A percentile compares a stretch with the other conserved stretches of the same genome.
phyloP scores from a whole-genome alignment of 139 green algal species.

The Closterium sp. region DNA sequence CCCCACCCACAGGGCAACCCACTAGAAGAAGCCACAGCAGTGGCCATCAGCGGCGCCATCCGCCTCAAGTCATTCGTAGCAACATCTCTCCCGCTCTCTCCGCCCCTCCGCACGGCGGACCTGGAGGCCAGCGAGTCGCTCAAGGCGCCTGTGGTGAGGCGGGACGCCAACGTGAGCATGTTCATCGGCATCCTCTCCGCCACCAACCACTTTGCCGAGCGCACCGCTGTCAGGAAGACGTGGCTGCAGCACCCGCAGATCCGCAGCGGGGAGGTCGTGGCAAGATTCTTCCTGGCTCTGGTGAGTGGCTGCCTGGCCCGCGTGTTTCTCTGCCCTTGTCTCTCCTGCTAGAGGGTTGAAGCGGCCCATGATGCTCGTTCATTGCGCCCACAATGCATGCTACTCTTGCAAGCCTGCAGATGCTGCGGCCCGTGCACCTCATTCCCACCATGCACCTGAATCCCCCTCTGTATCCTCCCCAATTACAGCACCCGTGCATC shows the following conservation, averaged over 20 bases:
- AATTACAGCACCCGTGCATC: slow-evolving; percentile 27
- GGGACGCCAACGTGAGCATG: slow-evolving; percentile 5
- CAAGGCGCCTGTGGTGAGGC: slow-evolving; percentile 5
- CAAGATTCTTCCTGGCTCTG: slow-evolving; percentile 38
- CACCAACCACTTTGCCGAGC: slow-evolving; percentile 41
- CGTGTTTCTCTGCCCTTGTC: too few relatives aligned
- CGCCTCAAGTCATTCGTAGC: background rate
- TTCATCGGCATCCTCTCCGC: slow-evolving; percentile 47
- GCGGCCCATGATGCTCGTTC: background rate
- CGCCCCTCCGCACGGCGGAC: background rate
- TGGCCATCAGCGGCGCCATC: slow-evolving; percentile 11
- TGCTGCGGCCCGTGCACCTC: background rate
- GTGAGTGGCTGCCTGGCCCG: background rate
- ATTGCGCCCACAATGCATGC: background rate
- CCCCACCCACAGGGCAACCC: slow-evolving; percentile 31
- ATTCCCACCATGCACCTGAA: background rate
- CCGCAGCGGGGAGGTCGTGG: slow-evolving; percentile 19
- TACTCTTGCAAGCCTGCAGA: background rate
- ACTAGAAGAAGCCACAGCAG: slow-evolving; percentile 27
- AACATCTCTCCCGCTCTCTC: slow-evolving; percentile 13
- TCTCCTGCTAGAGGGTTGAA: background rate
- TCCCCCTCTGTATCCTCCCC: background rate
- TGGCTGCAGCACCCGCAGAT: slow-evolving; percentile 42
- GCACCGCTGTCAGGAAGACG: slow-evolving; percentile 34
- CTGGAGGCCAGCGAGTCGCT: slow-evolving; percentile 24